phyloP scores from a whole-genome alignment of 768 basidiomycete genomes.

The Hypsizygus marmoreus region DNA sequence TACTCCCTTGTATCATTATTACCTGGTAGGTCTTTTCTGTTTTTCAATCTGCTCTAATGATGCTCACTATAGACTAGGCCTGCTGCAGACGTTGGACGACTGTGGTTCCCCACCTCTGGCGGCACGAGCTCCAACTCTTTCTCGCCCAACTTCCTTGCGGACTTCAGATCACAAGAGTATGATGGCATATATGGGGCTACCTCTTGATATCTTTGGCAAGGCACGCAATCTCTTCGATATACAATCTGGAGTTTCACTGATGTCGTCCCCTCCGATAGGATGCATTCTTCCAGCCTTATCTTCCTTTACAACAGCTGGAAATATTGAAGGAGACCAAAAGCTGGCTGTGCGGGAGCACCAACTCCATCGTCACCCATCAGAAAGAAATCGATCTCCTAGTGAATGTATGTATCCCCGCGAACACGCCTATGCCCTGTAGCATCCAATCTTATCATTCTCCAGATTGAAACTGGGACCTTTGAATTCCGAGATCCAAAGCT shows the following conservation, averaged over 20 bases:
- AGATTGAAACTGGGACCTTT: conserved; percentile 86
- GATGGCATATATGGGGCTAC: conserved; percentile 91
- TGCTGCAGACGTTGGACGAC: conserved; percentile 88
- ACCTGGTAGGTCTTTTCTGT: conserved; percentile 61
- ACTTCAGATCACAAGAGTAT: conserved; percentile 92
- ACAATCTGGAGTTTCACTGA: neutral
- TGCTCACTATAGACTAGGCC: conserved; percentile 47
- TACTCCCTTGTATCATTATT: conserved; percentile 95
- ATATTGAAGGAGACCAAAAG: conserved; percentile 76
- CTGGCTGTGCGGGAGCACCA: conserved; percentile 95
- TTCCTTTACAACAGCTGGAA: conserved; percentile 94
- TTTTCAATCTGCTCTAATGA: neutral
- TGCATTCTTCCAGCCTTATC: conserved; percentile 96
- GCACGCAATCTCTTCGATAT: conserved; percentile 35
- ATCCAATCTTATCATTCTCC: conserved; percentile 3
- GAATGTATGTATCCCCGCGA: conserved; percentile 54
- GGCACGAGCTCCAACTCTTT: conserved; percentile 54
- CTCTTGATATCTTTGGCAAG: conserved; percentile 90
- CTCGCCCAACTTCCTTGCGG: conserved; percentile 73
- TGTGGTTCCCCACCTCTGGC: conserved; percentile 87
- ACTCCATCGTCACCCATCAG: conserved; percentile 92
- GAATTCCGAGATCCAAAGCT: conserved; percentile 86
- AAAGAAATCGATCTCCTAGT: conserved; percentile 89
- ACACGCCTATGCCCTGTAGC: neutral
- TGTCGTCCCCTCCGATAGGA: conserved; percentile 48